phyloP scores from a whole-genome alignment of 306 rosid species.

The Pachyrhizus erosus region DNA sequence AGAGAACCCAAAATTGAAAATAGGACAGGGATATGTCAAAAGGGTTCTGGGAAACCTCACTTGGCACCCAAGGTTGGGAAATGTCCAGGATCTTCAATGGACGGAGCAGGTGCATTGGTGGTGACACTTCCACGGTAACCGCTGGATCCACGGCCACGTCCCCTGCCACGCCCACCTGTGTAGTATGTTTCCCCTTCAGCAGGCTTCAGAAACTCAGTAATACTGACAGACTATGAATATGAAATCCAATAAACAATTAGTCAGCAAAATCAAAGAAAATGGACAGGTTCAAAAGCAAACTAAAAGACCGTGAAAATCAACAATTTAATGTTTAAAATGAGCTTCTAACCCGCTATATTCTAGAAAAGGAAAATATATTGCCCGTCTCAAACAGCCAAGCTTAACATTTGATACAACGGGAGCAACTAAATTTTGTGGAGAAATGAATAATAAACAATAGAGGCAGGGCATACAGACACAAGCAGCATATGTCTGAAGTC shows the following conservation, averaged over 20 bases:
- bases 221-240: conserved; percentile 71
- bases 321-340: neutral
- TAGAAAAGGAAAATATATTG: neutral
- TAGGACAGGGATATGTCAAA: conserved; percentile 24
- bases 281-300: neutral
- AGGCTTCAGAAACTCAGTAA: conserved; percentile 93
- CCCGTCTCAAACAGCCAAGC: neutral
- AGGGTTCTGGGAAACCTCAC: conserved; percentile 61
- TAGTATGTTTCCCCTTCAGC: conserved; percentile 78
- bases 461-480: neutral
- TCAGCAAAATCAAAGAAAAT: neutral
- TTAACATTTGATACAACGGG: neutral
- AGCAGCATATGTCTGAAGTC: neutral
- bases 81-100: conserved; percentile 86
- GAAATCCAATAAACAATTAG: neutral
- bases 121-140: conserved; percentile 58
- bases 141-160: conserved; percentile 95
- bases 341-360: neutral
- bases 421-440: neutral
- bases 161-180: conserved; percentile 80
- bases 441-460: neutral
- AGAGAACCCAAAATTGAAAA: conserved; percentile 62
- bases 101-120: conserved; percentile 65
- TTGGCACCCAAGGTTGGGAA: conserved; percentile 90
- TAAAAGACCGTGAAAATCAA: neutral